Evolutionary conservation across 2,329 filamentous ascomycete species (phyloP).

Genomic region (Pestalotiopsis sp.): DNA sequence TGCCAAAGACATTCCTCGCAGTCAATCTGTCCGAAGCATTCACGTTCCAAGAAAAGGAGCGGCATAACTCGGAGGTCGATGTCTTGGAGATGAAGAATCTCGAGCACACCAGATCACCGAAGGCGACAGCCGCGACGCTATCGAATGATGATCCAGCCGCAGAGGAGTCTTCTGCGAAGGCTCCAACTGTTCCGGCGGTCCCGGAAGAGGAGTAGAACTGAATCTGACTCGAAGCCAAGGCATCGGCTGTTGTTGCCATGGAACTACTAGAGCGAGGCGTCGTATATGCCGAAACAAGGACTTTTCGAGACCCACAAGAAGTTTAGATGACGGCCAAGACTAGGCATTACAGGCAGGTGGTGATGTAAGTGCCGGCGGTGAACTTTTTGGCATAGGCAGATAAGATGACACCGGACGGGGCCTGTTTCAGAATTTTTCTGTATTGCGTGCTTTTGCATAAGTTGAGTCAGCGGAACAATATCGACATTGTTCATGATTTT

Average conservation of each 20-base stretch:
- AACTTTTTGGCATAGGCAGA: not conserved
- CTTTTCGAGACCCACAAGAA: not conserved
- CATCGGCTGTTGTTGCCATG: not conserved
- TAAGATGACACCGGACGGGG: not conserved
- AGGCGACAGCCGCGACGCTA: constrained; percentile 19
- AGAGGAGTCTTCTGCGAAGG: not conserved
- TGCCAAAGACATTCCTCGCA: constrained; percentile 67
- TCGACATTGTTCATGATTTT: not conserved
- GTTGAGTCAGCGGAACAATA: not conserved
- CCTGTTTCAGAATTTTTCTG: not conserved
- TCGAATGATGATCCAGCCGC: not conserved
- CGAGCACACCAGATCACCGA: constrained; percentile 25
- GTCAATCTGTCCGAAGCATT: constrained; percentile 67
- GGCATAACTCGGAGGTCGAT: constrained; percentile 49
- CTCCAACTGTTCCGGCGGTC: not conserved
- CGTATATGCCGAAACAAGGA: not conserved
- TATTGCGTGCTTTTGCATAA: not conserved
- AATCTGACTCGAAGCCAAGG: not conserved
- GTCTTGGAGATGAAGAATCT: constrained; percentile 49
- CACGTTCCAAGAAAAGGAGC: constrained; percentile 59
- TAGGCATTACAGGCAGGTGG: not conserved
- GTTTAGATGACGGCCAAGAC: not conserved
- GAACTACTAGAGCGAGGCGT: not conserved
- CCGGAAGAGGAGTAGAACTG: not conserved
- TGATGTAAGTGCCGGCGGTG: not conserved